phyloP scores from a whole-genome alignment of 805 yeast genomes.

The Starmerella vitae region DNA sequence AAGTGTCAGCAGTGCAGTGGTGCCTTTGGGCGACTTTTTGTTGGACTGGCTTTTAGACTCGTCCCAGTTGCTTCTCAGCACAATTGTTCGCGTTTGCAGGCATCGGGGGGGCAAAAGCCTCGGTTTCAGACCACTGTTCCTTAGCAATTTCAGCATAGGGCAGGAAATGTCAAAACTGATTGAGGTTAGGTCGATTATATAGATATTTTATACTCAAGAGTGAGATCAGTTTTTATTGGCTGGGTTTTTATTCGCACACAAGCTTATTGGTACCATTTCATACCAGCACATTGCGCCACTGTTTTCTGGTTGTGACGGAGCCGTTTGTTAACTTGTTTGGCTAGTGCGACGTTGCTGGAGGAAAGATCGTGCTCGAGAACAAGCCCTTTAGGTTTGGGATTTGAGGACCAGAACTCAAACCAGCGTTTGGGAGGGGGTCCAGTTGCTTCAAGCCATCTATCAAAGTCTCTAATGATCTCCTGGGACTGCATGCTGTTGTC shows the following conservation, averaged over 20 bases:
- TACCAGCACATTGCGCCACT: slow-evolving; percentile 14
- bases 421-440: not conserved
- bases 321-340: slow-evolving; percentile 3
- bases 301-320: slow-evolving; percentile 11
- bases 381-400: slow-evolving; percentile 36
- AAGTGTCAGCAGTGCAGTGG: slow-evolving; percentile 29
- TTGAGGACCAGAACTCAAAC: slow-evolving; percentile 7
- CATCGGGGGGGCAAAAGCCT: slow-evolving; percentile 1
- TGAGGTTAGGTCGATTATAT: no score
- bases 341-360: slow-evolving; percentile 53
- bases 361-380: slow-evolving; percentile 80
- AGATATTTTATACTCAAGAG: no score
- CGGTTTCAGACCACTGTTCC: no score
- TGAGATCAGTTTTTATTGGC: no score
- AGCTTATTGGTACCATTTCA: slow-evolving; percentile 1
- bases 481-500: slow-evolving; percentile 38
- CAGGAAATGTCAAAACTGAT: no score
- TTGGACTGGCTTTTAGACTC: slow-evolving; percentile 15
- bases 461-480: slow-evolving; percentile 44
- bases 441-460: slow-evolving; percentile 33
- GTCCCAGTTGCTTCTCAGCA: slow-evolving; percentile 16
- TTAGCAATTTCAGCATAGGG: no score
- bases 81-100: slow-evolving; percentile 9
- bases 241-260: no score
- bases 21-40: slow-evolving; percentile 1